Conservation (phyloP, 2,329 filamentous ascomycete species). For the Zymoseptoria pseudotritici region DNA sequence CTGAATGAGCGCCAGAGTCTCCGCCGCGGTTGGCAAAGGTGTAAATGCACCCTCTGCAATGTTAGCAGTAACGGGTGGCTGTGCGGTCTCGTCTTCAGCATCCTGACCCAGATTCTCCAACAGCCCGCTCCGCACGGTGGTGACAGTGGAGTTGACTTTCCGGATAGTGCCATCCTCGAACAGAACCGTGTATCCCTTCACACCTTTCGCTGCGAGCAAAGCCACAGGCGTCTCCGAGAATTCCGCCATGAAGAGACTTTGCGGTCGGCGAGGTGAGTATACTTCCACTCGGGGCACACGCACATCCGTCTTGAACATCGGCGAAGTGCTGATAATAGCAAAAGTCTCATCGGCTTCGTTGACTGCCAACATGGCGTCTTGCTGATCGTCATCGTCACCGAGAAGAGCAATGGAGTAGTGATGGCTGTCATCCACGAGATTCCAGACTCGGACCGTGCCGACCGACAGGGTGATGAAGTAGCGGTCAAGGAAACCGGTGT, state of each 20-base stretch:
- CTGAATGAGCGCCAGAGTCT: slow-evolving; percentile 6
- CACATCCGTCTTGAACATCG: slow-evolving; percentile 2
- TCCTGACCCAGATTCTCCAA: not conserved
- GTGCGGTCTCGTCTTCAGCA: not conserved
- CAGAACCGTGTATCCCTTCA: slow-evolving; percentile 66
- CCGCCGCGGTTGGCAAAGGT: slow-evolving; percentile 1
- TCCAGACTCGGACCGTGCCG: slow-evolving; percentile 67
- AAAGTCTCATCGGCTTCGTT: slow-evolving; percentile 49
- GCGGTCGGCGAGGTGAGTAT: slow-evolving; percentile 55
- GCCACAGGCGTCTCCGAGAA: slow-evolving; percentile 50
- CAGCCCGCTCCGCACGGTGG: not conserved
- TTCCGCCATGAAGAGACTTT: slow-evolving; percentile 43
- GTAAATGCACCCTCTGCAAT: not conserved
- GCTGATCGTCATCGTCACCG: slow-evolving; percentile 23
- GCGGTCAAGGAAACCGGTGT: slow-evolving; percentile 61
- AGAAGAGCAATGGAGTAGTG: slow-evolving; percentile 57
- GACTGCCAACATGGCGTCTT: slow-evolving; percentile 50
- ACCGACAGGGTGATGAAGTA: slow-evolving; percentile 70
- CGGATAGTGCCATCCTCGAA: slow-evolving; percentile 70
- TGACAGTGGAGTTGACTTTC: not conserved
- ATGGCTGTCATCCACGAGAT: slow-evolving; percentile 71
- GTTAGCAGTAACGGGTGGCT: not conserved
- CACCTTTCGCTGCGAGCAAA: slow-evolving; percentile 55
- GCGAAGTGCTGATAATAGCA: slow-evolving; percentile 22
- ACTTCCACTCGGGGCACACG: slow-evolving; percentile 40